These are phyloP conservation scores for Mayamaea pseudoterrestris DNA, from an alignment of 108 stramenopile species.

Conservation along the genomic window DNA sequence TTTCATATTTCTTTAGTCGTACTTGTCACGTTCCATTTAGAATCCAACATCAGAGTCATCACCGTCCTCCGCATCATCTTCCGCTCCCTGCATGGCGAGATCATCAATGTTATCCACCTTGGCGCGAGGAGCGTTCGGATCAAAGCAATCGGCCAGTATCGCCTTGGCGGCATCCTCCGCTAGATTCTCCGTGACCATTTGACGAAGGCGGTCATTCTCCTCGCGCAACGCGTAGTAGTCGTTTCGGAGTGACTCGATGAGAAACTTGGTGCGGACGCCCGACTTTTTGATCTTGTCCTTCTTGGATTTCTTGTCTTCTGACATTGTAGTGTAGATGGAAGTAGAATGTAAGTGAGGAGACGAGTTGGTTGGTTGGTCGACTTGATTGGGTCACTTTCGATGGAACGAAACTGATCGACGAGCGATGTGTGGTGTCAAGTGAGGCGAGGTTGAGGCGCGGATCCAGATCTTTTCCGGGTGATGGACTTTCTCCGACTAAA, in stretches of 20 bases:
- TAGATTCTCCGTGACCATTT: constrained; percentile 16
- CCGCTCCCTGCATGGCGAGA: constrained; percentile 13
- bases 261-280: constrained; percentile 39
- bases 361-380: too few relatives aligned
- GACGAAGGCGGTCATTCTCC: constrained; percentile 33
- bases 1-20: too few relatives aligned
- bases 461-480: too few relatives aligned
- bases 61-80: constrained; percentile 25
- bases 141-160: constrained; percentile 28
- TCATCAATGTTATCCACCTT: constrained; percentile 20
- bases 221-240: constrained; percentile 26
- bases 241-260: constrained; percentile 34
- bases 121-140: constrained; percentile 13
- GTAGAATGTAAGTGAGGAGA: too few relatives aligned
- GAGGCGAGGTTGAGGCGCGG: too few relatives aligned
- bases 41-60: too few relatives aligned
- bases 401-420: too few relatives aligned
- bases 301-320: constrained; percentile 17
- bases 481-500: too few relatives aligned
- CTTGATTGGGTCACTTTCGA: neutral
- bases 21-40: too few relatives aligned
- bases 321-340: too few relatives aligned
- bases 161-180: constrained; percentile 13
- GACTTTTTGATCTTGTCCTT: constrained; percentile 21
- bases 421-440: too few relatives aligned